phyloP scores from a whole-genome alignment of 768 basidiomycete genomes.

The Cystobasidium tubakii region DNA sequence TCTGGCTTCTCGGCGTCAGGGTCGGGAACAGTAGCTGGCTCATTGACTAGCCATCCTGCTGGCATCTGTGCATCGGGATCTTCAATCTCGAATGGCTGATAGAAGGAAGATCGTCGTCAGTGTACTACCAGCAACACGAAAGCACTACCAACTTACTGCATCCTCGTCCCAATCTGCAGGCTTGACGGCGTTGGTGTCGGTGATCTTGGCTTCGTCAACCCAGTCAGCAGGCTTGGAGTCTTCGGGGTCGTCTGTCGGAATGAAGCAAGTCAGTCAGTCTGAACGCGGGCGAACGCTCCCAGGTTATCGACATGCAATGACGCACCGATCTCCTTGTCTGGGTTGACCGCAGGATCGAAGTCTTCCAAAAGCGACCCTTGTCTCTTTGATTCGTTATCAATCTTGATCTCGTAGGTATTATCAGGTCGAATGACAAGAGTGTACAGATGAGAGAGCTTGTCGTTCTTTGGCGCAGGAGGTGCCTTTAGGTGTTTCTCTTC shows the following conservation, averaged over 20 bases:
- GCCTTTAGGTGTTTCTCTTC: slow-evolving; percentile 93
- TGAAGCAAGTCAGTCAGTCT: background rate
- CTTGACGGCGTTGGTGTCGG: slow-evolving; percentile 78
- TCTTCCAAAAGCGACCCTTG: slow-evolving; percentile 83
- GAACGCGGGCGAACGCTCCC: slow-evolving; percentile 29
- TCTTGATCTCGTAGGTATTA: slow-evolving; percentile 83
- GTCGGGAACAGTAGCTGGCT: slow-evolving; percentile 72
- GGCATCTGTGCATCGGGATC: slow-evolving; percentile 85
- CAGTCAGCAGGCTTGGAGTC: slow-evolving; percentile 86
- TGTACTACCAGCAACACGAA: background rate
- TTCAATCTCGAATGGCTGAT: slow-evolving; percentile 69
- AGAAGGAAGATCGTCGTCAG: background rate
- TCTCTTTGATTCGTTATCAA: slow-evolving; percentile 77
- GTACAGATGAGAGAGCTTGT: slow-evolving; percentile 87
- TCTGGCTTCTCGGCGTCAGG: slow-evolving; percentile 84
- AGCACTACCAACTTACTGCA: slow-evolving; percentile 50
- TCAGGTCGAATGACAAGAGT: slow-evolving; percentile 87
- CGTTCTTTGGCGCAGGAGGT: slow-evolving; percentile 76
- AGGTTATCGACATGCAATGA: slow-evolving; percentile 42
- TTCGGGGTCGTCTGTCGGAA: slow-evolving; percentile 63
- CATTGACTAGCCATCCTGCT: slow-evolving; percentile 91
- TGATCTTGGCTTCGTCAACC: slow-evolving; percentile 82
- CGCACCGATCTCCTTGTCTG: slow-evolving; percentile 66
- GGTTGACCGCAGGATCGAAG: slow-evolving; percentile 89
- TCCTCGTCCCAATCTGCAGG: slow-evolving; percentile 92